Evolutionary conservation across 352 stramenopile genomes (phyloP).

Genomic region (Phytophthora pini): DNA sequence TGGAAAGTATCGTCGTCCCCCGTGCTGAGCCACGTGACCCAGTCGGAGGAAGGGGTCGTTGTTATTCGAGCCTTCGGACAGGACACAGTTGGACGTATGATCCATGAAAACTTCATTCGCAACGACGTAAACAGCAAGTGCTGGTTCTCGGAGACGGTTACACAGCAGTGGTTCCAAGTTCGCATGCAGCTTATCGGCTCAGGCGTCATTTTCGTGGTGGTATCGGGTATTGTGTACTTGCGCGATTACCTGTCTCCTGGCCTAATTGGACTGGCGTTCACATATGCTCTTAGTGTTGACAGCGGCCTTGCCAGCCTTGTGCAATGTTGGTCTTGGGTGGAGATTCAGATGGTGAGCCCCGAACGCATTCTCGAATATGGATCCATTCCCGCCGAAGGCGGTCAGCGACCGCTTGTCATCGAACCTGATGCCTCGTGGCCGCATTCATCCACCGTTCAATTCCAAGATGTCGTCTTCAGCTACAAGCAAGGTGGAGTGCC

Average conservation of each 20-base stretch:
- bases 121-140: constrained; percentile 41
- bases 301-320: constrained; percentile 79
- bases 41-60: constrained; percentile 41
- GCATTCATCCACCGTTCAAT: constrained; percentile 64
- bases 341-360: constrained; percentile 67
- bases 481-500: constrained; percentile 70
- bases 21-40: constrained; percentile 44
- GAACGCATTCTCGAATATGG: constrained; percentile 57
- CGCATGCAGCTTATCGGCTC: constrained; percentile 61
- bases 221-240: constrained; percentile 45
- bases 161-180: constrained; percentile 52
- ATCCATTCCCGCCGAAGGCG: constrained; percentile 33
- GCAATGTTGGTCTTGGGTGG: constrained; percentile 45
- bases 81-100: constrained; percentile 24
- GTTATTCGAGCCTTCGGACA: constrained; percentile 50
- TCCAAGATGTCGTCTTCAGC: constrained; percentile 81
- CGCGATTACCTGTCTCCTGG: constrained; percentile 52
- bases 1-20: constrained; percentile 46
- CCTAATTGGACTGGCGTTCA: constrained; percentile 88
- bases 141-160: constrained; percentile 39
- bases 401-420: constrained; percentile 23
- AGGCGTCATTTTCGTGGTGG: constrained; percentile 44
- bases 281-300: constrained; percentile 87
- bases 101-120: constrained; percentile 31
- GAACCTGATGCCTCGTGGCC: constrained; percentile 66